Percentiles rank a stretch among this genome's conserved stretches.
phyloP scores from a whole-genome alignment of 345 rosid genomes.

The Sonneratia caseolaris region DNA sequence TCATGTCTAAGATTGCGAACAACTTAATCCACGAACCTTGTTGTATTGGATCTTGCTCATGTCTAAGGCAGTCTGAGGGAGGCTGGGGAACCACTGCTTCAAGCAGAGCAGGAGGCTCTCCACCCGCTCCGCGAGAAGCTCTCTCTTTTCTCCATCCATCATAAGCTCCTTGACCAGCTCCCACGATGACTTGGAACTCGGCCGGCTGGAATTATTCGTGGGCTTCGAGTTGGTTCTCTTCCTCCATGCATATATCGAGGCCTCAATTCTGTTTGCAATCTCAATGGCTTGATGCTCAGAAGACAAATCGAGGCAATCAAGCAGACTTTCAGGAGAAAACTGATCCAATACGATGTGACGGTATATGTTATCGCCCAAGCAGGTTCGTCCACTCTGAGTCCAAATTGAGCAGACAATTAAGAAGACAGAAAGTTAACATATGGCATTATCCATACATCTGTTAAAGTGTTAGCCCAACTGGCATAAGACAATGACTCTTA shows the following conservation, averaged over 20 bases:
- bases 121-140: conserved; percentile 76
- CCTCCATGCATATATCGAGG: conserved; percentile 71
- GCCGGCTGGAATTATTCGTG: conserved; percentile 23
- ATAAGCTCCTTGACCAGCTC: conserved; percentile 80
- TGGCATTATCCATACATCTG: background rate
- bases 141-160: conserved; percentile 79
- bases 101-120: conserved; percentile 74
- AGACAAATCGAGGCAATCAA: conserved; percentile 81
- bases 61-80: conserved; percentile 88
- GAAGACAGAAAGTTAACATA: background rate
- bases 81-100: conserved; percentile 86
- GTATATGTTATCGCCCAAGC: conserved; percentile 78
- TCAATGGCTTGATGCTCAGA: conserved; percentile 94
- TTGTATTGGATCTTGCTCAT: conserved; percentile 95
- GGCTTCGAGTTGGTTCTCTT: conserved; percentile 47
- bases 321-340: conserved; percentile 75
- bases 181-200: conserved; percentile 77
- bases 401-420: conserved; percentile 9
- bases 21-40: conserved; percentile 33
- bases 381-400: conserved; percentile 74
- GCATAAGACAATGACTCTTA: no score
- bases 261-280: conserved; percentile 82
- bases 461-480: no score
- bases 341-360: conserved; percentile 77
- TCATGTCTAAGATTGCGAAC: no score